A percentile compares a stretch with the other conserved stretches of the same genome.
Conservation (phyloP, 139 green algal genomes). For the Tetratostichococcus sp. region DNA sequence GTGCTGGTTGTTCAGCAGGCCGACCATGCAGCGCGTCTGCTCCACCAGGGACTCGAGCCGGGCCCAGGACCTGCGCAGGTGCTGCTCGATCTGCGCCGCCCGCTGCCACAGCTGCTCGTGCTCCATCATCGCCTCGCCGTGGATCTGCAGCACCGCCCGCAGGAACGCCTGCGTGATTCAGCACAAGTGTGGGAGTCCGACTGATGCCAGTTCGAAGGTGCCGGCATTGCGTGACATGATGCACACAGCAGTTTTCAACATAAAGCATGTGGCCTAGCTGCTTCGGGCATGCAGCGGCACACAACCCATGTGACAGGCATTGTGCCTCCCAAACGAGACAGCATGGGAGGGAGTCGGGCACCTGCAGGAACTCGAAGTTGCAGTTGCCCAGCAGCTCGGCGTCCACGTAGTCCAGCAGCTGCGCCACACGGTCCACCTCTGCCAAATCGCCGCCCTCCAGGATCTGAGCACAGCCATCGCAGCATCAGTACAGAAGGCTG, state of each 20-base stretch:
- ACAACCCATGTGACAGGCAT: too few relatives aligned
- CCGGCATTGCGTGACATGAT: background rate
- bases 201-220: background rate
- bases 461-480: slow-evolving; percentile 11
- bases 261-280: too few relatives aligned
- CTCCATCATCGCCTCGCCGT: slow-evolving; percentile 62
- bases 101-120: slow-evolving; percentile 31
- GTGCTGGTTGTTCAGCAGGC: slow-evolving; percentile 72
- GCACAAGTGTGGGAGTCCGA: background rate
- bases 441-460: slow-evolving; percentile 23
- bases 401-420: slow-evolving; percentile 63
- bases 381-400: slow-evolving; percentile 36
- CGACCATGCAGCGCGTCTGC: slow-evolving; percentile 64
- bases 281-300: too few relatives aligned
- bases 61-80: slow-evolving; percentile 48
- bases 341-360: too few relatives aligned
- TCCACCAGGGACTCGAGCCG: slow-evolving; percentile 65
- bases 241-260: too few relatives aligned
- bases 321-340: too few relatives aligned
- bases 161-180: slow-evolving; percentile 30
- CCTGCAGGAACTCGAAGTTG: slow-evolving; percentile 83
- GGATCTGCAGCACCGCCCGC: slow-evolving; percentile 33
- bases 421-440: slow-evolving; percentile 47
- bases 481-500: too few relatives aligned
- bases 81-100: slow-evolving; percentile 26